Evolutionary conservation across 2,329 filamentous ascomycete species (phyloP).

Genomic region (Fusarium sp.): DNA sequence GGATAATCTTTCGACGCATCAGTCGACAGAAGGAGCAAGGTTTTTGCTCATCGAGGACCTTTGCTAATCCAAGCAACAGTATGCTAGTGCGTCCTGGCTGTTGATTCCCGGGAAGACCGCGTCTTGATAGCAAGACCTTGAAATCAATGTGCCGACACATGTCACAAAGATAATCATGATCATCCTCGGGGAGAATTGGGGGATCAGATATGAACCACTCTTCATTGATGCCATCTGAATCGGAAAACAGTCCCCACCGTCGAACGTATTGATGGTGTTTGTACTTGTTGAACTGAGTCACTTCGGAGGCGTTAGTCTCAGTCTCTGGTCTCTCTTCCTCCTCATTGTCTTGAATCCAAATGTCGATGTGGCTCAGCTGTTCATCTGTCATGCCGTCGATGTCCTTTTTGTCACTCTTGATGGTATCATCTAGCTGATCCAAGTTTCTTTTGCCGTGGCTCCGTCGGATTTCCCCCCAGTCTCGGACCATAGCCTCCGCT

Average conservation of each 20-base stretch:
- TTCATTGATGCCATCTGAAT: conserved; percentile 16
- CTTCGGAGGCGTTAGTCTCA: background rate
- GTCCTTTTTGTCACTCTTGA: background rate
- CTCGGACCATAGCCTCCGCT: conserved; percentile 8
- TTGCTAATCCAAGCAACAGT: background rate
- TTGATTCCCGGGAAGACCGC: conserved; percentile 18
- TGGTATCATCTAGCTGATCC: background rate
- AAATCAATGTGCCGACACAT: conserved; percentile 30
- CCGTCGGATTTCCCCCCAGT: background rate
- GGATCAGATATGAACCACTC: conserved; percentile 21
- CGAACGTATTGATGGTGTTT: conserved; percentile 23
- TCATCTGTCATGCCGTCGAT: conserved; percentile 15
- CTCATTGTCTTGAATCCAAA: background rate
- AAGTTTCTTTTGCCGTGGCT: background rate
- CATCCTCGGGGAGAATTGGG: background rate
- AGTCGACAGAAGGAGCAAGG: conserved; percentile 14
- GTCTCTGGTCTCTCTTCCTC: background rate
- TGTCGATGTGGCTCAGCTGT: conserved; percentile 6
- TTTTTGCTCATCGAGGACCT: background rate
- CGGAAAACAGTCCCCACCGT: conserved; percentile 18
- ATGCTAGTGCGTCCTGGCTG: conserved; percentile 17
- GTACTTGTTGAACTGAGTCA: conserved; percentile 7
- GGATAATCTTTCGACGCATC: background rate
- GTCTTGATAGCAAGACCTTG: background rate
- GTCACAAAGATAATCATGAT: conserved; percentile 15